These are phyloP conservation scores for Hymenotorrendiella dingleyae DNA, from an alignment of 2,329 filamentous ascomycete genomes.

Conservation along the genomic window DNA sequence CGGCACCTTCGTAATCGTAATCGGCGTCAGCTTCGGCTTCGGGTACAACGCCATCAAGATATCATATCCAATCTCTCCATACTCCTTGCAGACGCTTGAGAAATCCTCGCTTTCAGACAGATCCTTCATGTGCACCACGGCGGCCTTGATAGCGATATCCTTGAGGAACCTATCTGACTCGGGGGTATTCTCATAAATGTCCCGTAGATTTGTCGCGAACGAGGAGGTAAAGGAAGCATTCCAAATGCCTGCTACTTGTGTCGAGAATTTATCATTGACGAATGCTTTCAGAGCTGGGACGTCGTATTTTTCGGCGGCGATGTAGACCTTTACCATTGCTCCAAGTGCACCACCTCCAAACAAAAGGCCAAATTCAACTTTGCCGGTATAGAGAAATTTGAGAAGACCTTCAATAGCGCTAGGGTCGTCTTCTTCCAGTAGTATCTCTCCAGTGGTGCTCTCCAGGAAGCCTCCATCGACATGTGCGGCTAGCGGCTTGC, in stretches of 20 bases:
- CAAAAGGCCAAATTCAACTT: too few species aligned
- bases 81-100: not conserved
- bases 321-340: constrained; percentile 1
- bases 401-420: constrained; percentile 9
- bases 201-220: not conserved
- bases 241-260: not conserved
- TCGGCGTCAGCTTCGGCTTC: too few species aligned
- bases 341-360: too few species aligned
- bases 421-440: constrained; percentile 10
- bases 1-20: too few species aligned
- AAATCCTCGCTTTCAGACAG: not conserved
- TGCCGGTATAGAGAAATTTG: constrained; percentile 7
- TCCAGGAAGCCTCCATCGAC: constrained; percentile 10
- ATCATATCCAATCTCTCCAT: not conserved
- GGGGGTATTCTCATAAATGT: constrained; percentile 4
- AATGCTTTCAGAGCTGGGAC: constrained; percentile 6
- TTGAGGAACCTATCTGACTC: constrained; percentile 4
- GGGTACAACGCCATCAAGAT: not conserved
- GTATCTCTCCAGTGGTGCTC: too few species aligned
- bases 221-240: not conserved
- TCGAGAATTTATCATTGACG: constrained; percentile 6
- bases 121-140: not conserved
- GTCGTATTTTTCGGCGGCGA: constrained; percentile 12
- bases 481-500: constrained; percentile 14
- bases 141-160: not conserved